A percentile compares a stretch with the other conserved stretches of the same genome.
phyloP scores from a whole-genome alignment of 306 rosid species.

The Rubus idaeus region DNA sequence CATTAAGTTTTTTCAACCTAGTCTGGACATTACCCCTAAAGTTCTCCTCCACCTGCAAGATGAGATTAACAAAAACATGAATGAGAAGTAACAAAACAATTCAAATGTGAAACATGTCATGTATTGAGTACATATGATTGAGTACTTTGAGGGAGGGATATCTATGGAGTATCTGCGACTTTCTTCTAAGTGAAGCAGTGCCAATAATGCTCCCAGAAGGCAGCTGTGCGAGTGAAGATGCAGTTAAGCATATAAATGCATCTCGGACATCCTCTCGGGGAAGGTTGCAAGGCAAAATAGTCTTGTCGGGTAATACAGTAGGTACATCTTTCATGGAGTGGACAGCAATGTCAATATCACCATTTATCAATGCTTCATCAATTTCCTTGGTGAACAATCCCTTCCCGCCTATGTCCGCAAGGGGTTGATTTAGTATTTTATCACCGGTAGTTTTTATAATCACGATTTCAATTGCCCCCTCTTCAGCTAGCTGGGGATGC shows the following conservation, averaged over 20 bases:
- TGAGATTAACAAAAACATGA: conserved; percentile 17
- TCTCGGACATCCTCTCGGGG: conserved; percentile 88
- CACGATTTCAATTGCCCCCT: conserved; percentile 81
- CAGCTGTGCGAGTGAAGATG: conserved; percentile 65
- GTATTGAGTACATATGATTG: background rate
- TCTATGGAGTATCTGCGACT: conserved; percentile 80
- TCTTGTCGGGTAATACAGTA: conserved; percentile 70
- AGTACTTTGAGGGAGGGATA: conserved; percentile 64
- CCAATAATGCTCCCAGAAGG: conserved; percentile 77
- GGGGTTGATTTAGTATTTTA: conserved; percentile 73
- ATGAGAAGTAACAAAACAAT: background rate
- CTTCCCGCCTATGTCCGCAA: conserved; percentile 93
- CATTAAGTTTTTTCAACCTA: conserved; percentile 72
- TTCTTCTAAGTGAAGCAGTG: conserved; percentile 88
- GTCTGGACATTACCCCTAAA: conserved; percentile 98
- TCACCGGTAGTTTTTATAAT: conserved; percentile 90
- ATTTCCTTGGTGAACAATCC: conserved; percentile 92
- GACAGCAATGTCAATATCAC: conserved; percentile 81
- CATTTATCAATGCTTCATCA: conserved; percentile 76
- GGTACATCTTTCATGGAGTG: conserved; percentile 98
- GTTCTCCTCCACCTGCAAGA: conserved; percentile 77
- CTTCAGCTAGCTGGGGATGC: conserved; percentile 78
- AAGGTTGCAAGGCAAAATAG: conserved; percentile 86
- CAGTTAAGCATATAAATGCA: conserved; percentile 76
- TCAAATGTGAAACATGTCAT: background rate